Conservation (phyloP, 2,329 filamentous ascomycete genomes). For the Phyllosticta ampelicida region DNA sequence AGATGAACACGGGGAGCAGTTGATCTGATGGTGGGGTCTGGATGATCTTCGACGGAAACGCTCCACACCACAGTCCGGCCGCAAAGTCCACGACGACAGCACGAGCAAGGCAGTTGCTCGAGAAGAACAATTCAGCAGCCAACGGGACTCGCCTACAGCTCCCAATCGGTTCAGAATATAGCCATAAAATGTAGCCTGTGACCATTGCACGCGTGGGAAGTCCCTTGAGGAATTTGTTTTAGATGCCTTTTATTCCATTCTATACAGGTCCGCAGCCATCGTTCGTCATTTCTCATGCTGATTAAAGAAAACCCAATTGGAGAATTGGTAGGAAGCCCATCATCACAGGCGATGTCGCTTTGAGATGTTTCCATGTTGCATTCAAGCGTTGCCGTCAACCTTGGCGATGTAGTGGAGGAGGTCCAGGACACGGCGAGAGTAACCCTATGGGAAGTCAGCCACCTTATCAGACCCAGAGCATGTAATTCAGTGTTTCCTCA, state of each 20-base stretch:
- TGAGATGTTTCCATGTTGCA: slow-evolving; percentile 15
- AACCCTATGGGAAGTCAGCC: neutral
- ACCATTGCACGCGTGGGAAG: neutral
- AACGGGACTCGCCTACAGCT: too few relatives aligned
- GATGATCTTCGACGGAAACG: too few relatives aligned
- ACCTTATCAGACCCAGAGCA: neutral
- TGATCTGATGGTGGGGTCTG: too few relatives aligned
- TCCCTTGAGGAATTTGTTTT: neutral
- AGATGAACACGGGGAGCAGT: neutral
- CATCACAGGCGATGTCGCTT: neutral
- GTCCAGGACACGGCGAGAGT: neutral
- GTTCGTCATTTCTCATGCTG: slow-evolving; percentile 8
- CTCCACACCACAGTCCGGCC: too few relatives aligned
- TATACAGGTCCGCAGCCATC: slow-evolving; percentile 1
- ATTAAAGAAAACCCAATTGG: neutral
- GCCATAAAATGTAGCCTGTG: too few relatives aligned
- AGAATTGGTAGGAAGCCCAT: neutral
- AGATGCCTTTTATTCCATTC: slow-evolving; percentile 3
- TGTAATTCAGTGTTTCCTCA: slow-evolving; percentile 3
- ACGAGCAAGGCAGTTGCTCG: too few relatives aligned
- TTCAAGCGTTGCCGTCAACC: slow-evolving; percentile 33
- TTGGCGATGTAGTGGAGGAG: slow-evolving; percentile 31
- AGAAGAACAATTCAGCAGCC: too few relatives aligned
- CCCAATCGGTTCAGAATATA: neutral
- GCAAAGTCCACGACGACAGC: too few relatives aligned